Conservation (phyloP, 805 yeast genomes). For the Wickerhamiella cacticola region DNA sequence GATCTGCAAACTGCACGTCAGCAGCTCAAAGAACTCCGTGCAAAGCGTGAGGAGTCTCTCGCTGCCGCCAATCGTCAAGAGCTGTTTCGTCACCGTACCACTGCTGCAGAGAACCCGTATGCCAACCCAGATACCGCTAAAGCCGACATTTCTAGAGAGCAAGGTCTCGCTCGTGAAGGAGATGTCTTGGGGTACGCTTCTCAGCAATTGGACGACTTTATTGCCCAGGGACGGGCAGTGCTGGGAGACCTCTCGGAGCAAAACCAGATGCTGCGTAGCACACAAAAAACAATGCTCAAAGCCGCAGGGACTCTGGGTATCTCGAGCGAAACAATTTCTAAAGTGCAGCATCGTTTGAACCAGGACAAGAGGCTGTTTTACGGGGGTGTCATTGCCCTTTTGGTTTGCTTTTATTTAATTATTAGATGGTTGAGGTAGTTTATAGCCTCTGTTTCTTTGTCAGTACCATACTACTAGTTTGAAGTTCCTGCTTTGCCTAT, state of each 20-base stretch:
- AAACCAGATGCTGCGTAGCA: constrained; percentile 51
- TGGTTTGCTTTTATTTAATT: constrained; percentile 57
- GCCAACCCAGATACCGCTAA: constrained; percentile 10
- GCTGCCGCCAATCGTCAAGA: constrained; percentile 41
- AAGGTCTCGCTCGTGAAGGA: constrained; percentile 61
- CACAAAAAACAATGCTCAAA: constrained; percentile 53
- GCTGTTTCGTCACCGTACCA: constrained; percentile 41
- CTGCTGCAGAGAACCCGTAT: constrained; percentile 27
- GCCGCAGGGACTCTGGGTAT: constrained; percentile 75
- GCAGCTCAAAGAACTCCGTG: constrained; percentile 44
- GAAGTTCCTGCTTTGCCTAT: too few species aligned
- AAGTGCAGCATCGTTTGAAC: constrained; percentile 66
- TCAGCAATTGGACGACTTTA: constrained; percentile 73
- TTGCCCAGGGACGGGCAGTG: constrained; percentile 80
- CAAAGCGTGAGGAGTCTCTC: constrained; percentile 41
- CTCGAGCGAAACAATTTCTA: constrained; percentile 68
- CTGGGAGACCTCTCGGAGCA: constrained; percentile 80
- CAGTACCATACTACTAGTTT: too few species aligned
- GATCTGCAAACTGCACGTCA: constrained; percentile 34
- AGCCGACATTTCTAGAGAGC: constrained; percentile 32
- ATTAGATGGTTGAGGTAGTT: constrained; percentile 43
- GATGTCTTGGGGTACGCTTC: constrained; percentile 50
- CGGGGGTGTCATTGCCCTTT: constrained; percentile 51
- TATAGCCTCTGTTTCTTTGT: too few species aligned
- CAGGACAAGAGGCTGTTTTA: constrained; percentile 83